These are phyloP conservation scores for Colletotrichum tamarilloi DNA, from an alignment of 2,329 filamentous ascomycete genomes.

Conservation along the genomic window DNA sequence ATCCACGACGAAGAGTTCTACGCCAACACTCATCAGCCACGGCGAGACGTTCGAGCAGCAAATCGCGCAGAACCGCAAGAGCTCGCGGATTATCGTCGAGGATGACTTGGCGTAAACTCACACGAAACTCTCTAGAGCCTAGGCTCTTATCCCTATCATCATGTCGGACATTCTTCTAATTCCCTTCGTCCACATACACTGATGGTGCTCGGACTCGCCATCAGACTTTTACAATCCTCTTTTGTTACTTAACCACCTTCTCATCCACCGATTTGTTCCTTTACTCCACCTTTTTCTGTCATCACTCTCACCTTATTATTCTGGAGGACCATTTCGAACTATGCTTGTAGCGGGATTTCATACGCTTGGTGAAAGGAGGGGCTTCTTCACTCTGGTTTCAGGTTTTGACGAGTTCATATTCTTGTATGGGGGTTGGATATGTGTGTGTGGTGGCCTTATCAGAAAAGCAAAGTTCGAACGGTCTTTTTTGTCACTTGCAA, in stretches of 20 bases:
- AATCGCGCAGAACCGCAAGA: slow-evolving; percentile 58
- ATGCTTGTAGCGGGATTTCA: slow-evolving; percentile 17
- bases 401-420: not conserved
- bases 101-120: slow-evolving; percentile 44
- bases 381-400: not conserved
- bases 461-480: not conserved
- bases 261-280: not conserved
- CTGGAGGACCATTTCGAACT: slow-evolving; percentile 28
- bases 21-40: slow-evolving; percentile 57
- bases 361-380: not conserved
- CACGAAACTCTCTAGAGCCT: not conserved
- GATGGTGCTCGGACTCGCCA: not conserved
- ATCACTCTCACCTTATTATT: not conserved
- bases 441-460: not conserved
- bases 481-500: not conserved
- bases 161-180: not conserved
- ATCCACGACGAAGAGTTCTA: slow-evolving; percentile 52
- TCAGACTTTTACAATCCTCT: not conserved
- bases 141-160: not conserved
- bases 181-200: slow-evolving; percentile 12
- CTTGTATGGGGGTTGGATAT: not conserved
- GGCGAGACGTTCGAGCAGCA: slow-evolving; percentile 46
- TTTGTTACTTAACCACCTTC: not conserved
- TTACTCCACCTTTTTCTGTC: not conserved
- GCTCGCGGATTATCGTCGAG: slow-evolving; percentile 65